These are phyloP conservation scores for Lophiostoma macrostomum DNA, from an alignment of 495 filamentous ascomycete species.

Conservation along the genomic window DNA sequence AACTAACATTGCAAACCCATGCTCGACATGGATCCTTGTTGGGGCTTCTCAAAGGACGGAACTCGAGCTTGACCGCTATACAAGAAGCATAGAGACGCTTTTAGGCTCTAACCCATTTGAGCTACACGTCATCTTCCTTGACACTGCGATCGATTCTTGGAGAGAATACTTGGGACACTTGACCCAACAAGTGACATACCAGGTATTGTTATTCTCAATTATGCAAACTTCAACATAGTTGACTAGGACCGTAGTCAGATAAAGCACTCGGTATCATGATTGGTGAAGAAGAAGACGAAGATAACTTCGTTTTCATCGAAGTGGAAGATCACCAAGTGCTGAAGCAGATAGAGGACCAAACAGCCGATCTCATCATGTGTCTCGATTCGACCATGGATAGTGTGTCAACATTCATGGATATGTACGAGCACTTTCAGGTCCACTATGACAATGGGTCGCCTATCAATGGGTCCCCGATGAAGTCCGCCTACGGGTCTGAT, in stretches of 20 bases:
- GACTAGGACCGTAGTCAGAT: conserved; percentile 6
- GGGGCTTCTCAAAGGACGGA: conserved; percentile 12
- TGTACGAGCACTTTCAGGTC: conserved; percentile 15
- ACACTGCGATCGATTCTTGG: conserved; percentile 15
- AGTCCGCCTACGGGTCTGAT: conserved; percentile 9
- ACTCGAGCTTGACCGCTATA: conserved; percentile 11
- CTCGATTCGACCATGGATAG: conserved; percentile 18
- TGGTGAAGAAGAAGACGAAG: conserved; percentile 8
- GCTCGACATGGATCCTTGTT: conserved; percentile 19
- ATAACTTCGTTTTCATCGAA: conserved; percentile 11
- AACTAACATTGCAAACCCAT: background rate
- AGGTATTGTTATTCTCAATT: background rate
- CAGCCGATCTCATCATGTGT: conserved; percentile 13
- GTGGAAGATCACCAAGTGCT: conserved; percentile 16
- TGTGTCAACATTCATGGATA: conserved; percentile 8
- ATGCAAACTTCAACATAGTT: background rate
- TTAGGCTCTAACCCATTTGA: conserved; percentile 14
- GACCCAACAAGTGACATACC: conserved; percentile 4
- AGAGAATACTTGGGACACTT: conserved; percentile 6
- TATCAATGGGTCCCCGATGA: background rate
- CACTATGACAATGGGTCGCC: background rate
- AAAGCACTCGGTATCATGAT: conserved; percentile 16
- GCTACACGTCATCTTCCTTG: conserved; percentile 17
- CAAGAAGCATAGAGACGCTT: conserved; percentile 10
- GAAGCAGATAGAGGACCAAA: conserved; percentile 20